Percentiles rank a stretch among this genome's conserved stretches.
phyloP scores from a whole-genome alignment of 169 alveolate genomes.

The Theileria sp. region DNA sequence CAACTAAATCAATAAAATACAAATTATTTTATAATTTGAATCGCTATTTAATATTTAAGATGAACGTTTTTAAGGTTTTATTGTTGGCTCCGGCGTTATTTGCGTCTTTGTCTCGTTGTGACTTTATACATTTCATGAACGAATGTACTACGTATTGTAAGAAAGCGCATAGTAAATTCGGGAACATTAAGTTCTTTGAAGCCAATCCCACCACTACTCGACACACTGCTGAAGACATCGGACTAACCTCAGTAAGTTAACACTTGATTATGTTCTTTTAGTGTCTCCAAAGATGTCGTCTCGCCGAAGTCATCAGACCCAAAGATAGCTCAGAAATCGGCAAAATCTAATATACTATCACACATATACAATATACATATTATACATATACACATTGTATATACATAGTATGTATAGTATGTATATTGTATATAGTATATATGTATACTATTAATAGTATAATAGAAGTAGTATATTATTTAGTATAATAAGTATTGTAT shows the following conservation, averaged over 20 bases:
- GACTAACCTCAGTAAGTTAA: slow-evolving; percentile 17
- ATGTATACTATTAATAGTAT: too few species aligned
- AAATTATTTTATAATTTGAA: not conserved
- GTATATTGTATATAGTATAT: not conserved
- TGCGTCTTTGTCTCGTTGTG: not conserved
- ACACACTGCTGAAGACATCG: slow-evolving; percentile 34
- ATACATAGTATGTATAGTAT: not conserved
- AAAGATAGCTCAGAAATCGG: slow-evolving; percentile 7
- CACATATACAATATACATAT: too few species aligned
- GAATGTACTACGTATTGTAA: slow-evolving; percentile 29
- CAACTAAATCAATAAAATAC: not conserved
- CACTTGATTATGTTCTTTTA: not conserved
- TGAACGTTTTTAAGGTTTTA: not conserved
- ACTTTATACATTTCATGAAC: slow-evolving; percentile 5
- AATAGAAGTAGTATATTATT: not conserved
- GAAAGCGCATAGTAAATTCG: slow-evolving; percentile 15
- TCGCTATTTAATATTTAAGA: not conserved
- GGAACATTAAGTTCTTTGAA: not conserved
- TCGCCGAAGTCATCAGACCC: slow-evolving; percentile 44
- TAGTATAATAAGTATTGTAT: too few species aligned
- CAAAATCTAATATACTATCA: slow-evolving; percentile 8
- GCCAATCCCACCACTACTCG: not conserved
- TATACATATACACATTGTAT: too few species aligned
- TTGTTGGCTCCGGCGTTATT: not conserved
- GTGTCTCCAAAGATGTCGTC: slow-evolving; percentile 46